phyloP scores from a whole-genome alignment of 495 filamentous ascomycete species.

The Aspergillus ostianus region DNA sequence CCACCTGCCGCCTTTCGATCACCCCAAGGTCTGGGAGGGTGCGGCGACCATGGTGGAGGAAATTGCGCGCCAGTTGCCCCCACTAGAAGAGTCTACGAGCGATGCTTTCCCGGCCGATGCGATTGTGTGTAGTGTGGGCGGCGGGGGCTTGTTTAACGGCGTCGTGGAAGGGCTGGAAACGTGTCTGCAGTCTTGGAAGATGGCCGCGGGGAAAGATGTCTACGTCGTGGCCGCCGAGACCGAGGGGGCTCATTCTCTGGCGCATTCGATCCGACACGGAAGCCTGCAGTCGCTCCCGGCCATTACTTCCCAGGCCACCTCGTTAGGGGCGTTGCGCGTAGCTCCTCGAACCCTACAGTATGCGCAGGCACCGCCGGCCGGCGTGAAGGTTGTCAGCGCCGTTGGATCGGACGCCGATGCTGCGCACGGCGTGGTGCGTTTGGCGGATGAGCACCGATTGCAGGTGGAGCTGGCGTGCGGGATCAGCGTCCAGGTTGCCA shows the following conservation, averaged over 20 bases:
- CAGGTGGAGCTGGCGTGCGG: conserved; percentile 84
- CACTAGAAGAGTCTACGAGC: conserved; percentile 17
- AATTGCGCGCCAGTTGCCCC: conserved; percentile 54
- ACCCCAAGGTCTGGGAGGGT: conserved; percentile 77
- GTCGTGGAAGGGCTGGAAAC: conserved; percentile 64
- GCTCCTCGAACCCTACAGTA: conserved; percentile 65
- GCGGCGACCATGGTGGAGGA: conserved; percentile 69
- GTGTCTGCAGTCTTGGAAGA: conserved; percentile 26
- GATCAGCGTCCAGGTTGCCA: conserved; percentile 59
- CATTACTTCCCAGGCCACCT: conserved; percentile 77
- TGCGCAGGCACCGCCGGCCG: conserved; percentile 34
- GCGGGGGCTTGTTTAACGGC: conserved; percentile 81
- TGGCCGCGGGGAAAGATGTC: conserved; percentile 24
- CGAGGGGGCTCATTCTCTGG: conserved; percentile 66
- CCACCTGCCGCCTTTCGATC: conserved; percentile 75
- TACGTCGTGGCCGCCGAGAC: conserved; percentile 78
- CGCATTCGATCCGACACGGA: conserved; percentile 53
- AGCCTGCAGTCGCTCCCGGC: conserved; percentile 57
- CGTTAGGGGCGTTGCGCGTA: conserved; percentile 71
- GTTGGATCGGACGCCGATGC: conserved; percentile 78
- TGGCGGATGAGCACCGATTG: conserved; percentile 75
- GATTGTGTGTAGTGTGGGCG: conserved; percentile 80
- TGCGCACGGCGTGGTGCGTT: conserved; percentile 63
- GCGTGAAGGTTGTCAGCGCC: conserved; percentile 54
- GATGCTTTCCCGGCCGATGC: conserved; percentile 50